Percentiles rank a stretch among this genome's conserved stretches.
phyloP scores from a whole-genome alignment of 2,329 filamentous ascomycete species.

The Lasiodiplodia hormozganensis region DNA sequence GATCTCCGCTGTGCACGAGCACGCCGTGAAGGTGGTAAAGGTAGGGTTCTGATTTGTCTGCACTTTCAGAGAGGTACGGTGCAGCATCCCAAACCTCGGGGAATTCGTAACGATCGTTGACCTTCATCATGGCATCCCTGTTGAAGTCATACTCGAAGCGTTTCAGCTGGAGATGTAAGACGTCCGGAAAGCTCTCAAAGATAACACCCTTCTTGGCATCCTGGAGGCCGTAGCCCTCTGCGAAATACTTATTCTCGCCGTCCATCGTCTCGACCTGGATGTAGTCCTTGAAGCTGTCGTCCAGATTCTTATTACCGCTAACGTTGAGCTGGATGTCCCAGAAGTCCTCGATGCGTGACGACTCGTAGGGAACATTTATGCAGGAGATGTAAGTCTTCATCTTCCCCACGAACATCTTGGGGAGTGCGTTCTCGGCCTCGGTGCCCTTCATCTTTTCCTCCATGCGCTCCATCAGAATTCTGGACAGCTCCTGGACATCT shows the following conservation, averaged over 20 bases:
- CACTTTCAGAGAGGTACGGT: constrained; percentile 84
- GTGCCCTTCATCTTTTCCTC: constrained; percentile 99
- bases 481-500: constrained; percentile 94
- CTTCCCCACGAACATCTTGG: constrained; percentile 94
- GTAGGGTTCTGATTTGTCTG: constrained; percentile 88
- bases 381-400: constrained; percentile 99
- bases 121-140: constrained; percentile 97
- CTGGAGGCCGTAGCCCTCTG: constrained; percentile 88
- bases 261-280: constrained; percentile 96
- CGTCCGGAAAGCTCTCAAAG: constrained; percentile 92
- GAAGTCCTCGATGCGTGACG: constrained; percentile 93
- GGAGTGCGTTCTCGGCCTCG: constrained; percentile 83
- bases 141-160: constrained; percentile 98
- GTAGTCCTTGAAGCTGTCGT: constrained; percentile 96
- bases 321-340: constrained; percentile 99
- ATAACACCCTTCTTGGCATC: constrained; percentile 98
- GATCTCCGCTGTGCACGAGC: constrained; percentile 92
- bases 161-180: constrained; percentile 93
- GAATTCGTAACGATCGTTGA: constrained; percentile 92
- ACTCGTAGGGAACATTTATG: constrained; percentile 98
- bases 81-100: constrained; percentile 83
- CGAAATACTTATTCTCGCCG: constrained; percentile 98
- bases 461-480: constrained; percentile 96
- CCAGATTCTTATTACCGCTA: constrained; percentile 87
- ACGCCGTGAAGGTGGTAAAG: constrained; percentile 93